phyloP scores from a whole-genome alignment of 306 rosid species.

The Mimosa bimucronata region DNA sequence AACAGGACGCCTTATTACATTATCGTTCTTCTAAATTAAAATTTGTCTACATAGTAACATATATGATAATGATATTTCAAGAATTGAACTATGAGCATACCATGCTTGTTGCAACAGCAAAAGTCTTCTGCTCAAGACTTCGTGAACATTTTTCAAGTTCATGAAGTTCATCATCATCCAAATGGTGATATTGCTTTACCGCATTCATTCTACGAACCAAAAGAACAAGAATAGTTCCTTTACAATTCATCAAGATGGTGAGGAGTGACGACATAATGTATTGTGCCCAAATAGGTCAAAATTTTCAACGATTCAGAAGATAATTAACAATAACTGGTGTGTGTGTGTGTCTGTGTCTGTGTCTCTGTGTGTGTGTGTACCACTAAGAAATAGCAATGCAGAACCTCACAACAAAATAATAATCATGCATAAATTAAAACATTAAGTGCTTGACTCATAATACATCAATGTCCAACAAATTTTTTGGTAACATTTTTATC shows the following conservation, averaged over 20 bases:
- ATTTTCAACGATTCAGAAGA: background rate
- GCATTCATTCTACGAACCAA: constrained; percentile 45
- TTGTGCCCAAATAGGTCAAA: background rate
- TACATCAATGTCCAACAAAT: background rate
- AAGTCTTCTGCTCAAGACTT: constrained; percentile 61
- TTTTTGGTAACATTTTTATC: too few species aligned
- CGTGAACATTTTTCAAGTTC: constrained; percentile 38
- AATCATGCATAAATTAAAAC: background rate
- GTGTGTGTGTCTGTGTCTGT: too few species aligned
- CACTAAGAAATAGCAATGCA: background rate
- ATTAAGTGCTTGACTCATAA: background rate
- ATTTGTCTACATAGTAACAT: background rate
- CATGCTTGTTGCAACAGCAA: constrained; percentile 47
- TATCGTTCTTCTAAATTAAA: background rate
- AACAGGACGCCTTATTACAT: background rate
- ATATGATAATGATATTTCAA: background rate
- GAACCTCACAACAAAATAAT: background rate
- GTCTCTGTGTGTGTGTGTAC: too few species aligned
- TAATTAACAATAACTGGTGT: background rate
- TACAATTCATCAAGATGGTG: constrained; percentile 1
- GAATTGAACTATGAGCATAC: constrained; percentile 24
- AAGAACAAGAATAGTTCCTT: background rate
- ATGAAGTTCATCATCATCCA: constrained; percentile 48
- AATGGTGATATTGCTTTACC: constrained; percentile 27
- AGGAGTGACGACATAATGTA: background rate